Evolutionary conservation across 2,329 filamentous ascomycete genomes (phyloP), one percentile per base, ranked within the genome.

Genomic region (Cercospora brassicicola): DNA sequence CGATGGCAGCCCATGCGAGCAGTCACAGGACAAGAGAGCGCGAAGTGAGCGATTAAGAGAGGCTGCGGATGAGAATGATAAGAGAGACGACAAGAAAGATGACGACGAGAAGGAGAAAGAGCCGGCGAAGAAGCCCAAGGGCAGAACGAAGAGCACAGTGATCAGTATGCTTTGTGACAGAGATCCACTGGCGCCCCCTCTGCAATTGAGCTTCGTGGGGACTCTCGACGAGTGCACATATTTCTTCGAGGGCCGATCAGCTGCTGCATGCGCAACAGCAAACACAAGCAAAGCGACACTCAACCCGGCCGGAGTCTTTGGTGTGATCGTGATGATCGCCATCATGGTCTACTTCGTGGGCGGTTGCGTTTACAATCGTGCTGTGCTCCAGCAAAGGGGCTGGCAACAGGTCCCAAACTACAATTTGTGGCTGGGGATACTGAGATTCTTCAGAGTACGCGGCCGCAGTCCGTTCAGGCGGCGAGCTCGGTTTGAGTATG

Each of bases 361-460:
- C 73, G 95, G 95, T 76, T 91, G 96, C 74, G 93, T 97, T 71
- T 99, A 98, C 83, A 94, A 97, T 80, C 89, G 95, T 68, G 96
- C 93, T 33, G 94, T 99, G 67, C 90, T 94, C 81, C 92, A 99
- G 79, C 93, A 96, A 74, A 87, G 95, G 70, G 95, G 95, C 59
- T 98, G 94, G 95, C 88, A 92, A 73, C 95, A 99, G 80, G 83
- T 97, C 73, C 95, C 95, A 63, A 98, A 99, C 82, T 97, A 95
- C 82, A 89, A 88, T 74, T 87, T 97, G 73, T 99, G 95, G 95
- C 89, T 92, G 31, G 90, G 93, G 64, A 91, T 97, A 70, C 89
- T 91, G 81, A 89, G 86, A 73, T 96, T 97, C 78, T 82, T 97
- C 75, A 90, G 87, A 84, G 94, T 95, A 87, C 60, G 73, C 69